phyloP scores from a whole-genome alignment of 1,139 yeast genomes.

The Lipomyces yarrowii region DNA sequence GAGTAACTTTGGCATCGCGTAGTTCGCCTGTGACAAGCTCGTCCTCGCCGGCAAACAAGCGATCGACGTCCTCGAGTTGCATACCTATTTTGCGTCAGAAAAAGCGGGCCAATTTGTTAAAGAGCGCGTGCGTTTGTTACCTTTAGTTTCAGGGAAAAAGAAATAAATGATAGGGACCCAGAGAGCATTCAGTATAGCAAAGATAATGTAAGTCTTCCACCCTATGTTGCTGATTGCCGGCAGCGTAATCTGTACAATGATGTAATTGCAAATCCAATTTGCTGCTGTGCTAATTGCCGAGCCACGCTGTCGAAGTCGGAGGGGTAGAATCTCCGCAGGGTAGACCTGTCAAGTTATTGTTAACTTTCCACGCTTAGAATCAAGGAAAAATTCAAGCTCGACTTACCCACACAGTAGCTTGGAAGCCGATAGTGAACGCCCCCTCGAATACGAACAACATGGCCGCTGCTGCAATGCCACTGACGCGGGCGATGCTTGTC shows the following conservation, averaged over 20 bases:
- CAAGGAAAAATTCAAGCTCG: neutral
- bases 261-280: constrained; percentile 30
- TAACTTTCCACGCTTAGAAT: neutral
- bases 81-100: neutral
- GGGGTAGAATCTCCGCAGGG: constrained; percentile 20
- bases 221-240: constrained; percentile 59
- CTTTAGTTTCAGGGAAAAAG: constrained; percentile 62
- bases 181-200: constrained; percentile 59
- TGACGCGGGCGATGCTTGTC: neutral
- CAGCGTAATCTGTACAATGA: constrained; percentile 55
- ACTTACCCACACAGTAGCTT: constrained; percentile 13
- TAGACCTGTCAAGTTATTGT: constrained; percentile 7
- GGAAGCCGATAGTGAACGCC: constrained; percentile 16
- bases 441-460: constrained; percentile 16
- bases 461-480: constrained; percentile 16
- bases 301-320: constrained; percentile 18
- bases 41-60: neutral
- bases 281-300: constrained; percentile 19
- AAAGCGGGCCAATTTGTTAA: neutral
- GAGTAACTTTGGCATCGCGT: neutral
- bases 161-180: constrained; percentile 61
- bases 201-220: constrained; percentile 59
- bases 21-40: neutral
- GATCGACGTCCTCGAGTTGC: constrained; percentile 3
- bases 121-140: constrained; percentile 40